A percentile compares a stretch with the other conserved stretches of the same genome.
These are phyloP conservation scores for Syzygium aqueum DNA, from an alignment of 345 rosid species.

Conservation along the genomic window DNA sequence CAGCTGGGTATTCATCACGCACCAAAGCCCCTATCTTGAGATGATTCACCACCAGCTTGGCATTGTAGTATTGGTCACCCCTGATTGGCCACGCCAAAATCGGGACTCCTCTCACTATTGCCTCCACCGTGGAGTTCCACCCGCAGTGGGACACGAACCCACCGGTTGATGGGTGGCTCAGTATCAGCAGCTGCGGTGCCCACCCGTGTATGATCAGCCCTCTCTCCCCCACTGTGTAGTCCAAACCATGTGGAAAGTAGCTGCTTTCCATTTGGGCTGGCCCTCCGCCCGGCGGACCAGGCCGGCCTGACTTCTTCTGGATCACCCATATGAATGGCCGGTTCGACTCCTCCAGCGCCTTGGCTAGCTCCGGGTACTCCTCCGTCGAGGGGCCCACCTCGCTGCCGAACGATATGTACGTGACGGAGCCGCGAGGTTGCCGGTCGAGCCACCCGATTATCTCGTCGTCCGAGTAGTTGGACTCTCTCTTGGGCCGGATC, in stretches of 20 bases:
- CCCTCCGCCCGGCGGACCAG: background rate
- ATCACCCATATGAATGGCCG: slow-evolving; percentile 27
- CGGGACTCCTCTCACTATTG: slow-evolving; percentile 35
- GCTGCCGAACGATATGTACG: slow-evolving; percentile 21
- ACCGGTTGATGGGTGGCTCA: slow-evolving; percentile 32
- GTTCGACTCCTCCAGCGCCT: slow-evolving; percentile 11
- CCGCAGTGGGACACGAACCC: slow-evolving; percentile 51
- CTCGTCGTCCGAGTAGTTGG: slow-evolving; percentile 10
- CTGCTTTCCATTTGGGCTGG: background rate
- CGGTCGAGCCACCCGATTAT: slow-evolving; percentile 18
- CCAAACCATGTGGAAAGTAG: slow-evolving; percentile 10
- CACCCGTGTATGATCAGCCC: slow-evolving; percentile 35
- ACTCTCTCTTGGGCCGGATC: slow-evolving; percentile 5
- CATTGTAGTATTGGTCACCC: slow-evolving; percentile 42
- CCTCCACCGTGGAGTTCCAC: slow-evolving; percentile 53
- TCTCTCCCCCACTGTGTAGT: slow-evolving; percentile 9
- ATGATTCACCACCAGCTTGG: slow-evolving; percentile 24
- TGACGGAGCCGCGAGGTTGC: slow-evolving; percentile 12
- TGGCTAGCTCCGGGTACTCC: slow-evolving; percentile 13
- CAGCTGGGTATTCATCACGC: slow-evolving; percentile 6
- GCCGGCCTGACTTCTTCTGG: slow-evolving; percentile 1
- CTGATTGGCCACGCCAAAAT: slow-evolving; percentile 43
- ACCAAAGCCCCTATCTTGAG: slow-evolving; percentile 26
- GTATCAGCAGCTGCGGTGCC: slow-evolving; percentile 45
- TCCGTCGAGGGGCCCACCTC: slow-evolving; percentile 12